Evolutionary conservation across 208 protist genomes (phyloP), one percentile per base, ranked within the genome.

Genomic region (Crithidia thermophila): DNA sequence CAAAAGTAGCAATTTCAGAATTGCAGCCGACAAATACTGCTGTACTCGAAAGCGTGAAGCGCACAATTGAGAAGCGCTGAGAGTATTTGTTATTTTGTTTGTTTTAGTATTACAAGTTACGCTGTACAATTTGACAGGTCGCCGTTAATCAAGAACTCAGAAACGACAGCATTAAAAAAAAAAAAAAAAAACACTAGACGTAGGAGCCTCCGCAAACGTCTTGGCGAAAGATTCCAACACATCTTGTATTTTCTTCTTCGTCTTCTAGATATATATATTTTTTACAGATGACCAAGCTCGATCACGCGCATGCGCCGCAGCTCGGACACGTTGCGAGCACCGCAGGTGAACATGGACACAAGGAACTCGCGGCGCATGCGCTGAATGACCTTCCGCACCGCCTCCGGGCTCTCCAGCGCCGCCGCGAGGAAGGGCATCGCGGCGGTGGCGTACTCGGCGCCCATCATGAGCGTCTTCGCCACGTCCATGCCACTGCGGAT

Each of bases 401-500:
- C 72, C 28, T 95, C 85, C 10, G 86, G 60, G 56, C 85, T 87
- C 60, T 95, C 79, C 25, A 97, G 57, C 16, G 90, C 81, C 0
- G 93, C 85, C 4, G 83, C 85, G n/a, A 97, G 73, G 68, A 97
- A 97, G 0, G 93, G 93, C 87, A 94, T 90, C 14, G 90, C 89
- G 0, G 89, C 85, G 0, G 93, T 95, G 31, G 79, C 62, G 67
- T 80, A 90, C 52, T 86, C 81, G 23, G 93, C 93, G 14, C 93
- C 93, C 66, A 97, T 78, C 67, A 94, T 85, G 27, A 97, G 64
- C 4, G 86, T 49, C 73, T 95, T 97, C 25, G 93, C 93, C 11
- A 95, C 80, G 49, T 97, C 88, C n/a, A 97, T 36, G 46, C 93
- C 93, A 28, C 49, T 94, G 42, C 93, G 87, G 64, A 97, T 86